A percentile compares a stretch with the other conserved stretches of the same genome.
These are phyloP conservation scores for Pseudocercospora vitis DNA, from an alignment of 2,329 filamentous ascomycete species.

Conservation along the genomic window DNA sequence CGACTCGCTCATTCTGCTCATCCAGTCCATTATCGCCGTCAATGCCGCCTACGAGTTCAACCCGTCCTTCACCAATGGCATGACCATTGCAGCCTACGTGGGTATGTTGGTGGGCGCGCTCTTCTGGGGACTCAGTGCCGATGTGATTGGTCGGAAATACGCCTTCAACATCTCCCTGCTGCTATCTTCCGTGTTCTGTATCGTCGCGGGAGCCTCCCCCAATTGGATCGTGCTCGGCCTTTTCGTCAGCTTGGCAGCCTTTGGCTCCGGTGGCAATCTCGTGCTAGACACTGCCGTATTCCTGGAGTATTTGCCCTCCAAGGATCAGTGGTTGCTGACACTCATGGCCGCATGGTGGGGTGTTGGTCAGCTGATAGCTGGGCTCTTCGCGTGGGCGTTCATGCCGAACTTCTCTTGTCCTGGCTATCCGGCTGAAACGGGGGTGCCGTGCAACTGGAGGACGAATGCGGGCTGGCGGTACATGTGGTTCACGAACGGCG, in stretches of 20 bases:
- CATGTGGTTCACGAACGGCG: conserved; percentile 55
- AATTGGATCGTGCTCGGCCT: conserved; percentile 65
- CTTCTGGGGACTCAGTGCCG: conserved; percentile 68
- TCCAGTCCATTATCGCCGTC: conserved; percentile 63
- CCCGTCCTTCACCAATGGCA: conserved; percentile 53
- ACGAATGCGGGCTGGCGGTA: conserved; percentile 61
- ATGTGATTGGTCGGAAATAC: conserved; percentile 66
- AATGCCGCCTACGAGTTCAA: conserved; percentile 61
- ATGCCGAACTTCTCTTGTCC: conserved; percentile 52
- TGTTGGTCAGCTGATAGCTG: conserved; percentile 52
- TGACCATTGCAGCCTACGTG: conserved; percentile 63
- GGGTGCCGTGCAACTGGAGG: conserved; percentile 48
- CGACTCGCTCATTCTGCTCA: conserved; percentile 56
- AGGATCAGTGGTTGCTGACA: conserved; percentile 64
- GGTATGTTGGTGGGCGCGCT: conserved; percentile 58
- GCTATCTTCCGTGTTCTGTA: conserved; percentile 61
- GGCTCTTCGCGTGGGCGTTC: conserved; percentile 57
- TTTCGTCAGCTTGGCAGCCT: conserved; percentile 63
- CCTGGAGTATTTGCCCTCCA: conserved; percentile 57
- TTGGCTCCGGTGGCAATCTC: conserved; percentile 64
- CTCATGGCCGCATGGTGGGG: conserved; percentile 62
- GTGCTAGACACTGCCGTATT: conserved; percentile 64
- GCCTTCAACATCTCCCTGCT: conserved; percentile 69
- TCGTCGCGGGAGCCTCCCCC: conserved; percentile 66
- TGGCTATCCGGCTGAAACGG: conserved; percentile 39